Evolutionary conservation across 2,329 filamentous ascomycete genomes (phyloP), one percentile per base, ranked within the genome.

Genomic region (Cercospora citrullina): DNA sequence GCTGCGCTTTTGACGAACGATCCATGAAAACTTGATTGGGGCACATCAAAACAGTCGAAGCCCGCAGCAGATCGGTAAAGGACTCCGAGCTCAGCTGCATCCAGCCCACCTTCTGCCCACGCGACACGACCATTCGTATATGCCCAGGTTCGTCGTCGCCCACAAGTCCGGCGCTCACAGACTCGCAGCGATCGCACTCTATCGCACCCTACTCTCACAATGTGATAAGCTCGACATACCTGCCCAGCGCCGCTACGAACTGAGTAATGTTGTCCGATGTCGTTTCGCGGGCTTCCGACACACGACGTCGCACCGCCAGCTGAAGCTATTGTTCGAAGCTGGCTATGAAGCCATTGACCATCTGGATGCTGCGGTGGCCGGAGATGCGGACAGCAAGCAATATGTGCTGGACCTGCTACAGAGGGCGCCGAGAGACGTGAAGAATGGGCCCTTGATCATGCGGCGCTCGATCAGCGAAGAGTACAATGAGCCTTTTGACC

Each of bases 111-210:
- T 58, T 23, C 55, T 58, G 7, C 8, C 18, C n/a, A 26, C 63
- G 55, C 67, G 51, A 63, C 42, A 64, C 53, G 63, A 63, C 36
- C 36, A 21, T 30, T 31, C 45, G 51, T 69, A 62, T 55, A 72
- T 73, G 71, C 71, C 71, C 58, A 69, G 51, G 36, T 70, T 69
- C 45, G 65, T 73, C 18, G 63, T 69, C 26, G 83, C 84, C 69
- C 81, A 80, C 71, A 78, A 79, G 72, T 83, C 81, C 66, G 80
- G 81, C 72, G 79, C 80, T 67, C 85, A 87, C 78, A 82, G 85
- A 68, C 77, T 83, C 78, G 85, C 85, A 77, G 89, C 87, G 76
- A 84, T 91, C 70, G 89, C 91, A 61, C 87, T 94, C 60, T 94
- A 90, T 80, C 86, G 89, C 70, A 88, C 90, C 39, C 86, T 94